Percentiles rank a stretch among this genome's conserved stretches.
These are phyloP conservation scores for Trichosporon ovoides DNA, from an alignment of 1,284 basidiomycete genomes.

Conservation along the genomic window DNA sequence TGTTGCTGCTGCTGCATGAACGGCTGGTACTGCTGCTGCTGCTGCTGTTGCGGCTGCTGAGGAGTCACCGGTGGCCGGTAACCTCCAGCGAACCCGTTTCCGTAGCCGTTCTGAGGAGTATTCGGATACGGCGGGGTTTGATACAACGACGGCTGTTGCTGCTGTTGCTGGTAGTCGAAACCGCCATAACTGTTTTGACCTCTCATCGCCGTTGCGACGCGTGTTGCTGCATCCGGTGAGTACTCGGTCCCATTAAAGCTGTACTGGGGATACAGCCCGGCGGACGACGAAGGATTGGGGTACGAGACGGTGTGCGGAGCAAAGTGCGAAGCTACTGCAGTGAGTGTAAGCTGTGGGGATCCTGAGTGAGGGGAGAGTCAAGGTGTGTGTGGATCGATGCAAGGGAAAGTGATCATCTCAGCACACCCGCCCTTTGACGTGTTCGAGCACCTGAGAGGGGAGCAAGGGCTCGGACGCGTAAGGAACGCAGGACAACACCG, in stretches of 20 bases:
- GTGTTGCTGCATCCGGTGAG: neutral
- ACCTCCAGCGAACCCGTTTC: neutral
- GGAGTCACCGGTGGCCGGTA: neutral
- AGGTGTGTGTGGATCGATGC: no score
- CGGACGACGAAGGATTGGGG: constrained; percentile 24
- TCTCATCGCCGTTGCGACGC: neutral
- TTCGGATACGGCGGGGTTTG: neutral
- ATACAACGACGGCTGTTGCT: neutral
- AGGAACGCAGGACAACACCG: neutral
- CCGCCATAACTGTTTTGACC: neutral
- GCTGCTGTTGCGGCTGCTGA: no score
- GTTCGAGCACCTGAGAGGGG: neutral
- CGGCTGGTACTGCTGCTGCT: constrained; percentile 13
- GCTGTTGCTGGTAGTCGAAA: constrained; percentile 5
- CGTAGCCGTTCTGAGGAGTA: neutral
- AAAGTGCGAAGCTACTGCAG: constrained; percentile 47
- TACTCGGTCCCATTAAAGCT: constrained; percentile 1
- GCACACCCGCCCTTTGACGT: no score
- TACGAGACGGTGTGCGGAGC: constrained; percentile 41
- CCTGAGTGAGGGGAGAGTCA: neutral
- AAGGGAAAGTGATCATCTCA: neutral
- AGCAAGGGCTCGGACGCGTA: neutral
- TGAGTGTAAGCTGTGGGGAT: neutral
- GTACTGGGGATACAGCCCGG: constrained; percentile 37
- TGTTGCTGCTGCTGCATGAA: neutral